Percentiles rank a stretch among this genome's conserved stretches.
Evolutionary conservation across 192 early-diverging fungal genomes (phyloP).

Genomic region (Kickxella alabastrina): DNA sequence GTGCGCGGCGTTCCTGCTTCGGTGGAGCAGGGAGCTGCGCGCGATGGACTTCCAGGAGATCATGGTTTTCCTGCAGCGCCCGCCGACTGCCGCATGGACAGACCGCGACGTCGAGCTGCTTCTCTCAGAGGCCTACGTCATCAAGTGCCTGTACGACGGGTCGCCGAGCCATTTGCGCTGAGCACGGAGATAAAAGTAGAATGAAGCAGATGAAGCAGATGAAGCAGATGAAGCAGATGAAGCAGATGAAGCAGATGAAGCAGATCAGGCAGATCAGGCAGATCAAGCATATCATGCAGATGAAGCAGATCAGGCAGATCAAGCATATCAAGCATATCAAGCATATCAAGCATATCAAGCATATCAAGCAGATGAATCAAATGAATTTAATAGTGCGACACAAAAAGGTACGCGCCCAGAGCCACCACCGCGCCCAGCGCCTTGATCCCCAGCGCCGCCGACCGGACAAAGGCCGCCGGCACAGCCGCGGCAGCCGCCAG

Average conservation of each 20-base stretch:
- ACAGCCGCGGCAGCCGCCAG: conserved; percentile 18
- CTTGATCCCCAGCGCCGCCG: conserved; percentile 14
- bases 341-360: no score
- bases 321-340: no score
- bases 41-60: conserved; percentile 92
- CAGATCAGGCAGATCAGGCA: no score
- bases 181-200: background rate
- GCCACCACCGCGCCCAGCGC: conserved; percentile 20
- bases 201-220: no score
- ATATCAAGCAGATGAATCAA: no score
- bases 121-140: conserved; percentile 95
- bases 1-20: conserved; percentile 95
- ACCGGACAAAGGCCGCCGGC: conserved; percentile 9
- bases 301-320: no score
- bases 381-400: no score
- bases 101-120: conserved; percentile 92
- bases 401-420: no score
- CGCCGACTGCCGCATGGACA: conserved; percentile 82
- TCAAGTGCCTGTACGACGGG: conserved; percentile 91
- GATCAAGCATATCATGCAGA: no score
- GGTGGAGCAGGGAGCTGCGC: conserved; percentile 83
- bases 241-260: no score
- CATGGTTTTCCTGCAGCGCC: conserved; percentile 88
- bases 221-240: no score
- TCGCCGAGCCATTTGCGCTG: conserved; percentile 70